Evolutionary conservation across 1,139 yeast genomes (phyloP).

Genomic region (Pichia sp.): DNA sequence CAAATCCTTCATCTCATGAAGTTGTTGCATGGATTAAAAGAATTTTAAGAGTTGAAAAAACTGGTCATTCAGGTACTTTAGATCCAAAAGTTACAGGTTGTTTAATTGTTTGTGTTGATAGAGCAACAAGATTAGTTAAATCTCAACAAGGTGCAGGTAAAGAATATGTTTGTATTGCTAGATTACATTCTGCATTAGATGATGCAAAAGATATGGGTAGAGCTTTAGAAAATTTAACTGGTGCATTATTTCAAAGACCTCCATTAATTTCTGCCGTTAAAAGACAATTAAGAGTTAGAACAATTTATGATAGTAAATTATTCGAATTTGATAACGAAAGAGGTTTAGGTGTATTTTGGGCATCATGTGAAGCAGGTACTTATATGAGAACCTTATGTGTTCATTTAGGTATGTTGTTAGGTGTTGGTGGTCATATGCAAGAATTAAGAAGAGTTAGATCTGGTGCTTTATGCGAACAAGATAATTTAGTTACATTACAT

Average conservation of each 20-base stretch:
- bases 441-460: slow-evolving; percentile 98
- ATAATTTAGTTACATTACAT: slow-evolving; percentile 89
- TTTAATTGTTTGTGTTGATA: slow-evolving; percentile 93
- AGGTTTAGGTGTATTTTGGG: slow-evolving; percentile 98
- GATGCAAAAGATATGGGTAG: slow-evolving; percentile 89
- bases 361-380: slow-evolving; percentile 99
- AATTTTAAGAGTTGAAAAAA: slow-evolving; percentile 89
- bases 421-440: slow-evolving; percentile 99
- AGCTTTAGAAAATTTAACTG: slow-evolving; percentile 87
- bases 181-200: slow-evolving; percentile 87
- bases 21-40: slow-evolving; percentile 99
- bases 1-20: slow-evolving; percentile 96
- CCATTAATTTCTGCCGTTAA: slow-evolving; percentile 98
- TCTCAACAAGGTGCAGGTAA: slow-evolving; percentile 99
- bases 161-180: slow-evolving; percentile 95
- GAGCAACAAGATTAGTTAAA: slow-evolving; percentile 96
- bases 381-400: slow-evolving; percentile 99
- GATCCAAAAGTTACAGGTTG: slow-evolving; percentile 99
- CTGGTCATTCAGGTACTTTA: slow-evolving; percentile 98
- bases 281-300: slow-evolving; percentile 97
- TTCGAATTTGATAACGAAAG: slow-evolving; percentile 96
- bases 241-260: slow-evolving; percentile 98
- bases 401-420: slow-evolving; percentile 94
- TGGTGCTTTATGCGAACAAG: slow-evolving; percentile 89
- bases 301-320: slow-evolving; percentile 91